Evolutionary conservation across 2,329 filamentous ascomycete genomes (phyloP).

Genomic region (Neurospora sp.): DNA sequence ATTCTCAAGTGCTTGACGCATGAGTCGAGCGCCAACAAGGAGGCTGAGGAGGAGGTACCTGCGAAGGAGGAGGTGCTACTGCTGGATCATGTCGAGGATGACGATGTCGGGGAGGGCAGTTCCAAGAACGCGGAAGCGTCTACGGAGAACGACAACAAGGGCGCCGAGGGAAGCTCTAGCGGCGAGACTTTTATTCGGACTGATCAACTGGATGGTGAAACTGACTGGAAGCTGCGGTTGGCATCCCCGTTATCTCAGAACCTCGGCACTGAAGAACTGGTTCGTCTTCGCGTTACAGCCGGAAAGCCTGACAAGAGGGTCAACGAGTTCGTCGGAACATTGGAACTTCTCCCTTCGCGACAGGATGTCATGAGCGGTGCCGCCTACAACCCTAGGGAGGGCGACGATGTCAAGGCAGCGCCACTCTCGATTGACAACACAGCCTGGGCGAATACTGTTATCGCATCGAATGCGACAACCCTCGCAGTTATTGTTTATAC

Average conservation of each 20-base stretch:
- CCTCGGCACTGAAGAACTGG: constrained; percentile 63
- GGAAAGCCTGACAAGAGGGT: constrained; percentile 89
- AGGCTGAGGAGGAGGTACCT: constrained; percentile 22
- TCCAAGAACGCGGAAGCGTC: constrained; percentile 19
- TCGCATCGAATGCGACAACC: constrained; percentile 84
- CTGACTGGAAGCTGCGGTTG: constrained; percentile 92
- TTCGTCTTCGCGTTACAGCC: constrained; percentile 61
- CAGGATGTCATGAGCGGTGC: constrained; percentile 30
- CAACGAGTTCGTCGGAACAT: constrained; percentile 86
- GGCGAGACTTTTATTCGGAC: constrained; percentile 96
- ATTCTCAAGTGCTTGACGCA: constrained; percentile 63
- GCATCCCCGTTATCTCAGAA: constrained; percentile 78
- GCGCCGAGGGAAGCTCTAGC: constrained; percentile 29
- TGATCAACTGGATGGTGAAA: constrained; percentile 94
- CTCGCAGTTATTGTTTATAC: constrained; percentile 91
- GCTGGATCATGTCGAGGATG: constrained; percentile 25
- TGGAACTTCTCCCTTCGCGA: constrained; percentile 58
- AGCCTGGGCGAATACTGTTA: constrained; percentile 95
- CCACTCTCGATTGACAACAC: constrained; percentile 92
- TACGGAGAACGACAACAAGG: constrained; percentile 17
- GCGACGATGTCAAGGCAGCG: constrained; percentile 43
- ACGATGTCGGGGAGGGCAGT: constrained; percentile 10
- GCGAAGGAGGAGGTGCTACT: constrained; percentile 29
- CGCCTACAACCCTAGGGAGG: constrained; percentile 16
- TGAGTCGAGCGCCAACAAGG: constrained; percentile 20